phyloP scores from a whole-genome alignment of 805 yeast genomes.

The Candida sakaeoensis region DNA sequence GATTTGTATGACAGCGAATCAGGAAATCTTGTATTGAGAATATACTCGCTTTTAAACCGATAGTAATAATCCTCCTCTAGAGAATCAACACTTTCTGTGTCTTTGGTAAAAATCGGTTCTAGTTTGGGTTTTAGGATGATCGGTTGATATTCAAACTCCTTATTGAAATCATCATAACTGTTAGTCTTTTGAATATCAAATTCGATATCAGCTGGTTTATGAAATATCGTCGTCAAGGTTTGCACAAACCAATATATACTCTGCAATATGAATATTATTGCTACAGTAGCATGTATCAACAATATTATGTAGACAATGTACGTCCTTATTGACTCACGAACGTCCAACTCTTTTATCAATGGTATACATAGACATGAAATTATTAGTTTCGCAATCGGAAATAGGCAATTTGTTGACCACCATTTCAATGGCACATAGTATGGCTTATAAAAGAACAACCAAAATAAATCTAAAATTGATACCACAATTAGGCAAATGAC shows the following conservation, averaged over 20 bases:
- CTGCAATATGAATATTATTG: constrained; percentile 25
- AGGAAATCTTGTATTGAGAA: constrained; percentile 3
- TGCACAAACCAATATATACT: constrained; percentile 25
- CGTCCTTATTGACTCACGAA: constrained; percentile 37
- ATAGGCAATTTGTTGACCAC: constrained; percentile 28
- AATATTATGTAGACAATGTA: constrained; percentile 43
- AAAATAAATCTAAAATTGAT: constrained; percentile 26
- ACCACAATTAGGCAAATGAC: constrained; percentile 33
- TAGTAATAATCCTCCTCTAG: constrained; percentile 11
- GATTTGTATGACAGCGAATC: background rate
- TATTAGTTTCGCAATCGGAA: constrained; percentile 36
- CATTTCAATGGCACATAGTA: constrained; percentile 23
- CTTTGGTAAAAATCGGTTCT: background rate
- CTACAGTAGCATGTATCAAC: constrained; percentile 34
- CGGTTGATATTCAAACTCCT: constrained; percentile 26
- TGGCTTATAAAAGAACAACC: constrained; percentile 24
- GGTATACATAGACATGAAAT: constrained; percentile 43
- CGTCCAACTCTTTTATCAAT: constrained; percentile 31
- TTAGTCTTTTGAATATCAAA: background rate
- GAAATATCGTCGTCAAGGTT: constrained; percentile 22
- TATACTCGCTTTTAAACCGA: constrained; percentile 14
- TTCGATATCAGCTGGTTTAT: background rate
- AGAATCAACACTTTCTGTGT: constrained; percentile 12
- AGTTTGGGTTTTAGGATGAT: constrained; percentile 4
- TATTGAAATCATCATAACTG: constrained; percentile 19